phyloP scores from a whole-genome alignment of 2,329 filamentous ascomycete genomes.

The Mycosphaerelloides madeirae region DNA sequence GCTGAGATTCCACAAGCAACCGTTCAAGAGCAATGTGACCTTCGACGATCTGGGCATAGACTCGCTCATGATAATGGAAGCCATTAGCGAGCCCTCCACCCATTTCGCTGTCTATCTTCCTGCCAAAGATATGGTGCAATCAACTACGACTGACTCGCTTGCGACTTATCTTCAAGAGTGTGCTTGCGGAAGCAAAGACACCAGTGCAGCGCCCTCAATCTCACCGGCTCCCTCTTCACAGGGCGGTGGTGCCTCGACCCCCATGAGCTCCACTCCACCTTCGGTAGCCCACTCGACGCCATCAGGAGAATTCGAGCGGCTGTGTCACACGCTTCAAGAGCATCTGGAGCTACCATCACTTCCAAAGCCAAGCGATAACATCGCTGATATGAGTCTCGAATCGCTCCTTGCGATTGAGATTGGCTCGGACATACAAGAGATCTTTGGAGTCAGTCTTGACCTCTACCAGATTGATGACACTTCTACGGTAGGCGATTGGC shows the following conservation, averaged over 20 bases:
- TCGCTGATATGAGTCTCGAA: too few relatives aligned
- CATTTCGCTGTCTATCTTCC: conserved; percentile 6
- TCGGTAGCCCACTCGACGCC: too few relatives aligned
- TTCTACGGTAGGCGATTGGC: too few relatives aligned
- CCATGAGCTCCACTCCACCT: too few relatives aligned
- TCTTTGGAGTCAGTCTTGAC: too few relatives aligned
- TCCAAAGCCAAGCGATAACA: neutral
- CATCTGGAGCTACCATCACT: neutral
- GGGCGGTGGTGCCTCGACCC: conserved; percentile 40
- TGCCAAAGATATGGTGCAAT: neutral
- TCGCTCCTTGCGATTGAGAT: too few relatives aligned
- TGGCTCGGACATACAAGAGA: too few relatives aligned
- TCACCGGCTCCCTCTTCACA: conserved; percentile 34
- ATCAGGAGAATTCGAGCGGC: too few relatives aligned
- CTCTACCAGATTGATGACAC: too few relatives aligned
- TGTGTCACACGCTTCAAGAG: too few relatives aligned
- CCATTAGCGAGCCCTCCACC: conserved; percentile 13
- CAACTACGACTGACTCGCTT: neutral
- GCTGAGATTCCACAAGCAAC: neutral
- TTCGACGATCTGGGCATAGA: neutral
- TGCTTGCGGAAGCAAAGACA: too few relatives aligned
- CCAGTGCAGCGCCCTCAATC: too few relatives aligned
- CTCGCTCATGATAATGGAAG: neutral
- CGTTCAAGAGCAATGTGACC: neutral
- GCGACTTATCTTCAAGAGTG: neutral